Percentiles rank a stretch among this genome's conserved stretches.
These are phyloP conservation scores for Talaromyces pinophilus DNA, from an alignment of 2,329 filamentous ascomycete species.

Conservation along the genomic window DNA sequence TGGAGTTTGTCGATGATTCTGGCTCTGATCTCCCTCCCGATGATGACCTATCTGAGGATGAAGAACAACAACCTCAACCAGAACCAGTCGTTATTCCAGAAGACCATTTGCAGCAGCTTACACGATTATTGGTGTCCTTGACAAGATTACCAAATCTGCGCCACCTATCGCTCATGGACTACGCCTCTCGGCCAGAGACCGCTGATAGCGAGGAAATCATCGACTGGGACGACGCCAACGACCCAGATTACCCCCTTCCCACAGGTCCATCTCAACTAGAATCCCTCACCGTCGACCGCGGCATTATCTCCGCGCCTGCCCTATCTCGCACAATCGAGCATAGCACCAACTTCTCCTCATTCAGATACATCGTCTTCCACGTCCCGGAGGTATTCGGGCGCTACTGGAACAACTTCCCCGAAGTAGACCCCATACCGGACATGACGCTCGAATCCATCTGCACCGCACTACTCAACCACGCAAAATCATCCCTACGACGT, in stretches of 20 bases:
- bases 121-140: not conserved
- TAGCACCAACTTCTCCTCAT: not conserved
- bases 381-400: not conserved
- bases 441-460: conserved; percentile 3
- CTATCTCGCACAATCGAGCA: not conserved
- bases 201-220: not conserved
- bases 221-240: conserved; percentile 1
- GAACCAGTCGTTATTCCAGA: not conserved
- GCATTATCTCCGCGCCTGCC: not conserved
- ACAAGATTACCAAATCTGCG: not conserved
- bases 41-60: not conserved
- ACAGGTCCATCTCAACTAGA: not conserved
- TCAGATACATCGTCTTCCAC: not conserved
- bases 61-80: not conserved
- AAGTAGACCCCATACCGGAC: not conserved
- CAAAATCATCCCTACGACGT: not conserved
- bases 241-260: not conserved
- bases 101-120: not conserved
- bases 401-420: not conserved
- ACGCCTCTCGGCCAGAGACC: not conserved
- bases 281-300: not conserved
- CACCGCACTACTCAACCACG: not conserved
- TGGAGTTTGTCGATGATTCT: not conserved
- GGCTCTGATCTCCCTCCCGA: not conserved
- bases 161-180: not conserved